Evolutionary conservation across 495 filamentous ascomycete genomes (phyloP).

Genomic region (Aspergillus sparsus): DNA sequence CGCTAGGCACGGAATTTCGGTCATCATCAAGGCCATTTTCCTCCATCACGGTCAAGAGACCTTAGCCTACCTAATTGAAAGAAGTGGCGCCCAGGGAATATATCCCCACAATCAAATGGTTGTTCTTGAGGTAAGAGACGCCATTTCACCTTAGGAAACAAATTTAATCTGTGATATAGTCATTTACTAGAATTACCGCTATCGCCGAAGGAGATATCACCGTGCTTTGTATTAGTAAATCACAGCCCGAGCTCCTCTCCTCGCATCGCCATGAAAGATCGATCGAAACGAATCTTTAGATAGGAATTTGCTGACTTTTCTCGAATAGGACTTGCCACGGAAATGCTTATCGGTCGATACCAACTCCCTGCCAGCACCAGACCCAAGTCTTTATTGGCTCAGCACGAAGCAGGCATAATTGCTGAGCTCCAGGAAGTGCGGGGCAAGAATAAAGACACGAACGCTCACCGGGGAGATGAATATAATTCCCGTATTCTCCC

Average conservation of each 20-base stretch:
- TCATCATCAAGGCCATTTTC: conserved; percentile 34
- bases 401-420: conserved; percentile 35
- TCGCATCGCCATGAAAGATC: no score
- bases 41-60: conserved; percentile 22
- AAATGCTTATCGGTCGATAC: conserved; percentile 41
- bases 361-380: conserved; percentile 27
- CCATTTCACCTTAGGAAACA: no score
- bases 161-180: not conserved
- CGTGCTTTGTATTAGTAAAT: conserved; percentile 31
- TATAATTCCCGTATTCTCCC: conserved; percentile 37
- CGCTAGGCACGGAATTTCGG: conserved; percentile 26
- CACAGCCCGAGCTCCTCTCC: no score
- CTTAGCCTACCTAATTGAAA: conserved; percentile 21
- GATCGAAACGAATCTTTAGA: not conserved
- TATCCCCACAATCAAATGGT: conserved; percentile 28
- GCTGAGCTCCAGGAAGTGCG: conserved; percentile 24
- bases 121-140: conserved; percentile 29
- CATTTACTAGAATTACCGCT: not conserved
- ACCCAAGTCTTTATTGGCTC: conserved; percentile 28
- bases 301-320: not conserved
- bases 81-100: conserved; percentile 28
- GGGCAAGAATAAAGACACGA: conserved; percentile 10
- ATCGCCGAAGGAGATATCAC: conserved; percentile 29
- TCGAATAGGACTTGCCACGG: conserved; percentile 36
- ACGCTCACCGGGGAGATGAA: conserved; percentile 27